Evolutionary conservation across 306 rosid genomes (phyloP).

Genomic region (Pyrus bretschneideri): DNA sequence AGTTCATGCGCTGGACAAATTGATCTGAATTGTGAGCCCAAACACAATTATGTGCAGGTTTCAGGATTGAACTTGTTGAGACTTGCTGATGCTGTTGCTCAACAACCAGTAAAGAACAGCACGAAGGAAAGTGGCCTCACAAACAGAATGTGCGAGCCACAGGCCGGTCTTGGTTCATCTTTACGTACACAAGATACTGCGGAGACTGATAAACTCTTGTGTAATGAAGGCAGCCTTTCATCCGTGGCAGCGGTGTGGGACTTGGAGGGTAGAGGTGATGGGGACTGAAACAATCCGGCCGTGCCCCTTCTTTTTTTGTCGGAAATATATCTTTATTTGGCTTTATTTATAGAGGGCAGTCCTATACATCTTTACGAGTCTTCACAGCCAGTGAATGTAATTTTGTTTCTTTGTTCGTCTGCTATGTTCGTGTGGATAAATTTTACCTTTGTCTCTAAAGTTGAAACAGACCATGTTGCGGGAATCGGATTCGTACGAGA

Average conservation of each 20-base stretch:
- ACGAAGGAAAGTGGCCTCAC: constrained; percentile 30
- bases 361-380: not conserved
- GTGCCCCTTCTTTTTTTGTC: not conserved
- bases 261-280: constrained; percentile 35
- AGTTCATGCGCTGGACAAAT: constrained; percentile 49
- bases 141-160: constrained; percentile 28
- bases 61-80: constrained; percentile 35
- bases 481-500: not conserved
- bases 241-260: constrained; percentile 31
- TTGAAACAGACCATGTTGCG: not conserved
- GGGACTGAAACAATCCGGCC: constrained; percentile 29
- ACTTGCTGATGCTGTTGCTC: constrained; percentile 30
- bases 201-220: constrained; percentile 31
- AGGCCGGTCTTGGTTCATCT: constrained; percentile 29
- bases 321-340: constrained; percentile 10
- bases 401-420: not conserved
- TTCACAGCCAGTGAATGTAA: constrained; percentile 11
- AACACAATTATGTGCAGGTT: constrained; percentile 42
- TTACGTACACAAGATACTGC: constrained; percentile 27
- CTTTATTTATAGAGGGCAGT: not conserved
- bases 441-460: not conserved
- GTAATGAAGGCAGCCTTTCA: constrained; percentile 35
- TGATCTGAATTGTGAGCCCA: constrained; percentile 72
- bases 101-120: constrained; percentile 23
- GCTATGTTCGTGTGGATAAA: not conserved